Conservation (phyloP, 768 basidiomycete species). For the Saitozyma sp. region DNA sequence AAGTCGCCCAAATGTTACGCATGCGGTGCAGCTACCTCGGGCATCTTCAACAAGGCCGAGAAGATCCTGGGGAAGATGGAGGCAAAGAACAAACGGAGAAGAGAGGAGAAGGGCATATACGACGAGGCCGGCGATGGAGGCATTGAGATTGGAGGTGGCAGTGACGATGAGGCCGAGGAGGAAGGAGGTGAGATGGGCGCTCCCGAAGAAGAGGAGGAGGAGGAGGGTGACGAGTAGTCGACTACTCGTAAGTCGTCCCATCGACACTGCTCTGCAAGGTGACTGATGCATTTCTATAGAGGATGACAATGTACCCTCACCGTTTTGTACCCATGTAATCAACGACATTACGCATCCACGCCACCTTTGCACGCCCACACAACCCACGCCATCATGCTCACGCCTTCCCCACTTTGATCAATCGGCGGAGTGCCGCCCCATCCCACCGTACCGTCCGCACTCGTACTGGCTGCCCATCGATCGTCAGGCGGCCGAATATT, state of each 20-base stretch:
- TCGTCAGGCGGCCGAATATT: constrained; percentile 1
- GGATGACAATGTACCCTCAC: not conserved
- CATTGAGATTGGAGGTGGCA: constrained; percentile 37
- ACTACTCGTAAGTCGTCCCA: not conserved
- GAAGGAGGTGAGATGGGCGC: constrained; percentile 29
- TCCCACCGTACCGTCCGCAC: constrained; percentile 1
- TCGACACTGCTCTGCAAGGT: not conserved
- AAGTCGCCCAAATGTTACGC: constrained; percentile 89
- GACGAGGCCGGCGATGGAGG: constrained; percentile 43
- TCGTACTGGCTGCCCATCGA: constrained; percentile 10
- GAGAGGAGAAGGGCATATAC: constrained; percentile 55
- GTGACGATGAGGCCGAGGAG: constrained; percentile 56
- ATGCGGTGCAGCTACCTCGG: constrained; percentile 87
- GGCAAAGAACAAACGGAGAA: constrained; percentile 63
- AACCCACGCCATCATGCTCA: not conserved
- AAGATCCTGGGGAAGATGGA: constrained; percentile 87
- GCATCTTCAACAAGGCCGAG: constrained; percentile 90
- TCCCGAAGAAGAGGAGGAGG: constrained; percentile 2
- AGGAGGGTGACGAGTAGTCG: not conserved
- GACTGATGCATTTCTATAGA: not conserved
- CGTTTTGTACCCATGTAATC: not conserved
- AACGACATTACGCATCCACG: not conserved
- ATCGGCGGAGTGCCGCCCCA: constrained; percentile 2
- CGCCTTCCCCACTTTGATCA: not conserved
- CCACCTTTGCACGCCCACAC: not conserved